Conservation (phyloP, 1,284 basidiomycete genomes). For the Retiboletus flavoniger region DNA sequence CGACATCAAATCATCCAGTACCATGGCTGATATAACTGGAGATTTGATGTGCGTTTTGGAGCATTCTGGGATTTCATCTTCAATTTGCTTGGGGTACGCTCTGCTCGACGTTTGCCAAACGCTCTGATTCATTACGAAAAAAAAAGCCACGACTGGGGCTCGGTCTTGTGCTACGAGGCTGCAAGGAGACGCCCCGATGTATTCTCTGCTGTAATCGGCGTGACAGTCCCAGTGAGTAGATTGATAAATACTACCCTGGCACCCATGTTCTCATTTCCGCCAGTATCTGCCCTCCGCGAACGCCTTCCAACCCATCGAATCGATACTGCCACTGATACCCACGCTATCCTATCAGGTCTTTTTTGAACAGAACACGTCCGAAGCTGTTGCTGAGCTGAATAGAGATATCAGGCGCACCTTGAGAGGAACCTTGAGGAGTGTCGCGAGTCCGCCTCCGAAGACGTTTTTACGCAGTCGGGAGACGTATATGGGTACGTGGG, state of each 20-base stretch:
- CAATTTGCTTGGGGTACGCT: conserved; percentile 60
- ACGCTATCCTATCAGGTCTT: conserved; percentile 60
- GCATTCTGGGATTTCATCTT: conserved; percentile 46
- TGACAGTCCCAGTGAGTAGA: conserved; percentile 53
- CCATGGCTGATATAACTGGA: conserved; percentile 55
- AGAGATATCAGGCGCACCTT: conserved; percentile 53
- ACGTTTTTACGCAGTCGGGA: conserved; percentile 49
- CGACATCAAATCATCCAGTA: conserved; percentile 57
- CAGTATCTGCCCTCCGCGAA: conserved; percentile 55
- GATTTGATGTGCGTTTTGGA: conserved; percentile 62
- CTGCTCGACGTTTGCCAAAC: neutral
- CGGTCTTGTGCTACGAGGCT: conserved; percentile 63
- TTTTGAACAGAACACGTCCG: conserved; percentile 50
- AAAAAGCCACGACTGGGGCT: conserved; percentile 70
- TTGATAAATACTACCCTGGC: neutral
- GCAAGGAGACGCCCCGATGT: conserved; percentile 62
- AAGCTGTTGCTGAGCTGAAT: conserved; percentile 53
- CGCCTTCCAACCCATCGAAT: conserved; percentile 46
- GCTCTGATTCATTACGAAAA: neutral
- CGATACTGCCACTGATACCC: conserved; percentile 44
- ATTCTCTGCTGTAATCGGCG: conserved; percentile 58
- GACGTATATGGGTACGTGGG: conserved; percentile 53
- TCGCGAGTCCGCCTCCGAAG: conserved; percentile 53
- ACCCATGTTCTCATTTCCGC: neutral
- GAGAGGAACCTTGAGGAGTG: conserved; percentile 51